Evolutionary conservation across 768 basidiomycete species (phyloP).

Genomic region (Ephemerocybe angulata): DNA sequence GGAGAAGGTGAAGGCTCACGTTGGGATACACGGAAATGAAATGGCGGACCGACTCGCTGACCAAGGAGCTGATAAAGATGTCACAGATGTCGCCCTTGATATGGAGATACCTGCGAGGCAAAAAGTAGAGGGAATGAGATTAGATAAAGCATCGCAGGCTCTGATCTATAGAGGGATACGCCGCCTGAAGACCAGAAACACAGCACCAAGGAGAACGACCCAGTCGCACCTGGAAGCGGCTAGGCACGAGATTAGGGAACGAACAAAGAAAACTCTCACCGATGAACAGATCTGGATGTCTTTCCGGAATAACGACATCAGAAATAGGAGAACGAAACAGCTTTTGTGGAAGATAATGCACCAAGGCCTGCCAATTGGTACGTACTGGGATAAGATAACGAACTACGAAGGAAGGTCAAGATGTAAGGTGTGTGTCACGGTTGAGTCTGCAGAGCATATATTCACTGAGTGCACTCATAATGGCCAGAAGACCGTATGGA

Average conservation of each 20-base stretch:
- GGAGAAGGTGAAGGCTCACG: slow-evolving; percentile 15
- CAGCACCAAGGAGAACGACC: not conserved
- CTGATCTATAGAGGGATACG: not conserved
- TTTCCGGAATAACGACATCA: not conserved
- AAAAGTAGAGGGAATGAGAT: not conserved
- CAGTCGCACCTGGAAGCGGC: not conserved
- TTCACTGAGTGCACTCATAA: not conserved
- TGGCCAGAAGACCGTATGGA: not conserved
- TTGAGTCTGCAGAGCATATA: not conserved
- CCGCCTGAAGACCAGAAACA: not conserved
- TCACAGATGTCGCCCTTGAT: too few species aligned
- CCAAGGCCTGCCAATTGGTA: not conserved
- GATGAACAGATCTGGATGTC: not conserved
- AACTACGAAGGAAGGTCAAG: not conserved
- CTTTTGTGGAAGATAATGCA: slow-evolving; percentile 5
- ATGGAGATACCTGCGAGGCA: not conserved
- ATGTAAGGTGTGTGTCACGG: not conserved
- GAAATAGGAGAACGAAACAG: not conserved
- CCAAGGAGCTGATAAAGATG: not conserved
- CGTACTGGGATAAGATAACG: slow-evolving; percentile 2
- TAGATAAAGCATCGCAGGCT: not conserved
- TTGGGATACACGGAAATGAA: slow-evolving; percentile 12
- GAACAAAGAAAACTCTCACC: not conserved
- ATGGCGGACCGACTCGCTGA: slow-evolving; percentile 12
- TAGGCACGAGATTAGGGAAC: not conserved